Evolutionary conservation across 805 yeast genomes (phyloP).

Genomic region (Starmerella tilneyi): DNA sequence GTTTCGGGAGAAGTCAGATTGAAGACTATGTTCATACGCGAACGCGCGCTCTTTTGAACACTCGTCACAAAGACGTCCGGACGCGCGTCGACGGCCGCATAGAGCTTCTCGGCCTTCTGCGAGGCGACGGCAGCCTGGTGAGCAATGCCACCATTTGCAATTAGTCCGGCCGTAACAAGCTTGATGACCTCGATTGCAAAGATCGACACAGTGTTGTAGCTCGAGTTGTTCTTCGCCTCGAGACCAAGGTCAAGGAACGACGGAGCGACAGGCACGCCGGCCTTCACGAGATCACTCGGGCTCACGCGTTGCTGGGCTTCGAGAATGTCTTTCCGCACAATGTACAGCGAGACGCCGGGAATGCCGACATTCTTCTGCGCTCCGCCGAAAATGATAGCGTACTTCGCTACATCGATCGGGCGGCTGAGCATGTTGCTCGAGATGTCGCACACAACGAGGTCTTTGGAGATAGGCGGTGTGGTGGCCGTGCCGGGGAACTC

Average conservation of each 20-base stretch:
- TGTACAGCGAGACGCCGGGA: slow-evolving; percentile 89
- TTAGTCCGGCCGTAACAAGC: slow-evolving; percentile 56
- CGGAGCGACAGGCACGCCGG: slow-evolving; percentile 72
- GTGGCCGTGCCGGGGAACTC: slow-evolving; percentile 57
- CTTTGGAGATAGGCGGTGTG: slow-evolving; percentile 37
- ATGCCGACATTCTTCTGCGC: slow-evolving; percentile 97
- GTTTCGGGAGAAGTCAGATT: slow-evolving; percentile 51
- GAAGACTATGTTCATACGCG: slow-evolving; percentile 90
- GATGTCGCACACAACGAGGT: slow-evolving; percentile 65
- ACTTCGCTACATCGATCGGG: slow-evolving; percentile 67
- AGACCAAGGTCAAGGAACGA: slow-evolving; percentile 81
- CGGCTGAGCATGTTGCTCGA: slow-evolving; percentile 86
- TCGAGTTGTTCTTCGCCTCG: slow-evolving; percentile 78
- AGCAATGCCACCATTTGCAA: slow-evolving; percentile 61
- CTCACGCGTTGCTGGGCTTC: slow-evolving; percentile 38
- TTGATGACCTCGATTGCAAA: slow-evolving; percentile 81
- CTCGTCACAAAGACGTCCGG: slow-evolving; percentile 58
- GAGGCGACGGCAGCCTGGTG: slow-evolving; percentile 49
- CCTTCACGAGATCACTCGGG: slow-evolving; percentile 47
- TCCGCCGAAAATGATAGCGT: slow-evolving; percentile 89
- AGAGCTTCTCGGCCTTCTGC: slow-evolving; percentile 54
- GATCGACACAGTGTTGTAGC: slow-evolving; percentile 92
- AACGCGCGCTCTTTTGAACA: slow-evolving; percentile 55
- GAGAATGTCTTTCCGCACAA: slow-evolving; percentile 70
- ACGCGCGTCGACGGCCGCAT: slow-evolving; percentile 52